phyloP scores from a whole-genome alignment of 2,329 filamentous ascomycete species.

The Trichoderma koningii region DNA sequence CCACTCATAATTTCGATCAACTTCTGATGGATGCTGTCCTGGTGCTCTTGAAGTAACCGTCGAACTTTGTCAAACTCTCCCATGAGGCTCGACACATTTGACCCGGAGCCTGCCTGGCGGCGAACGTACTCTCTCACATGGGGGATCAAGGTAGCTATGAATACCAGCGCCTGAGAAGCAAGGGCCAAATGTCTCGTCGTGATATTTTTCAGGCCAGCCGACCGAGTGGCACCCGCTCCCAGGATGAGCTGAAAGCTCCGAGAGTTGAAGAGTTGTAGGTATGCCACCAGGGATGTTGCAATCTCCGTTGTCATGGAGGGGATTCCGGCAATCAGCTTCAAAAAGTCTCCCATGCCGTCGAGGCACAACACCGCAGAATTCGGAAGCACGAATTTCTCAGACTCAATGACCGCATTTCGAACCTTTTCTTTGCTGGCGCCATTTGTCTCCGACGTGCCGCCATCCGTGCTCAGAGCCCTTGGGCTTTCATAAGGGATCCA shows the following conservation, averaged over 20 bases:
- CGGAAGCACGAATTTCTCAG: slow-evolving; percentile 82
- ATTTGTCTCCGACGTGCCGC: slow-evolving; percentile 48
- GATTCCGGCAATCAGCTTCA: slow-evolving; percentile 80
- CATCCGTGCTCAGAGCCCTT: slow-evolving; percentile 40
- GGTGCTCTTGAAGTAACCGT: slow-evolving; percentile 82
- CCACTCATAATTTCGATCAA: slow-evolving; percentile 89
- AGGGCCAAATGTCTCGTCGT: slow-evolving; percentile 93
- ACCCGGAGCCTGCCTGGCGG: slow-evolving; percentile 63
- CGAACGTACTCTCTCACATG: slow-evolving; percentile 91
- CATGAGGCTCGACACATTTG: slow-evolving; percentile 62
- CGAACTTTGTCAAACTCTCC: slow-evolving; percentile 88
- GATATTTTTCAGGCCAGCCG: slow-evolving; percentile 91
- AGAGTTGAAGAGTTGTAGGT: slow-evolving; percentile 92
- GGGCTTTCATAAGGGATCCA: slow-evolving; percentile 54
- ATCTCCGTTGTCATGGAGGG: slow-evolving; percentile 88
- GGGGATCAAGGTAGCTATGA: slow-evolving; percentile 83
- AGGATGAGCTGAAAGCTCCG: slow-evolving; percentile 95
- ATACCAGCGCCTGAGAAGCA: slow-evolving; percentile 84
- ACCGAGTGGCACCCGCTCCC: slow-evolving; percentile 85
- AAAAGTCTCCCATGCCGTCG: slow-evolving; percentile 76
- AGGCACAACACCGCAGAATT: slow-evolving; percentile 81
- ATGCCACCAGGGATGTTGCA: slow-evolving; percentile 75
- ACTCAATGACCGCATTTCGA: slow-evolving; percentile 75
- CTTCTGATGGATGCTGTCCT: slow-evolving; percentile 88
- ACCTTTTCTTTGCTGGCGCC: slow-evolving; percentile 62